These are phyloP conservation scores for Hemileccinum rubropunctum DNA, from an alignment of 768 basidiomycete genomes.

Conservation along the genomic window DNA sequence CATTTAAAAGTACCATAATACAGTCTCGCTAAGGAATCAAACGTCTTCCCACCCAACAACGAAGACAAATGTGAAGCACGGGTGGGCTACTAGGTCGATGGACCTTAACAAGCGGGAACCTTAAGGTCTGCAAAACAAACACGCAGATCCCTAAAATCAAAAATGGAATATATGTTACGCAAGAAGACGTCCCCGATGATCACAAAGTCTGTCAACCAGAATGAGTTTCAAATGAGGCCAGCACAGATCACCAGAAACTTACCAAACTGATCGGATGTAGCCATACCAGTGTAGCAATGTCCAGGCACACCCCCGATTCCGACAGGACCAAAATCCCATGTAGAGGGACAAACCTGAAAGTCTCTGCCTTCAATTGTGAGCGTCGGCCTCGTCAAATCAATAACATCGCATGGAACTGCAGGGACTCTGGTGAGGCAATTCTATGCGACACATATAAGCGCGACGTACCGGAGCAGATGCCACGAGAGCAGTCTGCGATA, in stretches of 20 bases:
- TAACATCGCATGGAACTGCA: constrained; percentile 18
- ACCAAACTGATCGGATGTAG: constrained; percentile 5
- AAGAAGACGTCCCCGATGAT: constrained; percentile 31
- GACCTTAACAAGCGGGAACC: not conserved
- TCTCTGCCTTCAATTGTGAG: constrained; percentile 35
- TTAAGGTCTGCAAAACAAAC: constrained; percentile 37
- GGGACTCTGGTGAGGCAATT: not conserved
- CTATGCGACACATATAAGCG: not conserved
- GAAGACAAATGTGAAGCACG: not conserved
- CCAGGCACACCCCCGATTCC: constrained; percentile 7
- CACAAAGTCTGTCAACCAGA: constrained; percentile 8
- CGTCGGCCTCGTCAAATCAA: constrained; percentile 17
- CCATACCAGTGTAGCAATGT: constrained; percentile 33
- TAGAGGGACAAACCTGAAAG: constrained; percentile 31
- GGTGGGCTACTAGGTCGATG: not conserved
- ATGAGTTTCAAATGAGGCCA: not conserved
- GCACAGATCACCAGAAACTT: not conserved
- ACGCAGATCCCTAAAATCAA: constrained; percentile 26
- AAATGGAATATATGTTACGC: constrained; percentile 21
- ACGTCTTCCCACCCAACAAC: no score
- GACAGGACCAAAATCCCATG: constrained; percentile 40
- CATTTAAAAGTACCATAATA: no score
- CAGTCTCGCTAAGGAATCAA: no score
- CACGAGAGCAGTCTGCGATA: constrained; percentile 17
- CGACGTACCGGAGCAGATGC: constrained; percentile 32